Evolutionary conservation across 495 filamentous ascomycete species (phyloP).

Genomic region (Echria macrotheca): DNA sequence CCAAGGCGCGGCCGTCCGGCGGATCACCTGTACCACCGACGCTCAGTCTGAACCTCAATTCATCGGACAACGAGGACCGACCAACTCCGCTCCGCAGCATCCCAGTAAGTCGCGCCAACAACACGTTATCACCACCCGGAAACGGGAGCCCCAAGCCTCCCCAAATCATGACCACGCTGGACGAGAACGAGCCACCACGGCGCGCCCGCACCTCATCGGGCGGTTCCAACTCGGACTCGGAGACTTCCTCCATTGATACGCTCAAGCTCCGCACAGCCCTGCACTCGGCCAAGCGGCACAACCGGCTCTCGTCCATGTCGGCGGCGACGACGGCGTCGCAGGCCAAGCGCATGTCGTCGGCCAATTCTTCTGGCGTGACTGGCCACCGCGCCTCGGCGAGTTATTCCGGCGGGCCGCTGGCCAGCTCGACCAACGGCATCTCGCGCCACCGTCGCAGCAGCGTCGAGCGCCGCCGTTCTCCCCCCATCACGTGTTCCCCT

Average conservation of each 20-base stretch:
- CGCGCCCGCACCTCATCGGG: conserved; percentile 30
- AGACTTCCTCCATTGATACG: conserved; percentile 38
- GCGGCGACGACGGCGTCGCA: conserved; percentile 18
- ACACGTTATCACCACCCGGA: conserved; percentile 34
- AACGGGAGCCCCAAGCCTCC: conserved; percentile 23
- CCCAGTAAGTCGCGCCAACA: conserved; percentile 35
- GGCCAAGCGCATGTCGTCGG: conserved; percentile 34
- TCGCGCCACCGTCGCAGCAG: conserved; percentile 37
- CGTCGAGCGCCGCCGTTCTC: conserved; percentile 35
- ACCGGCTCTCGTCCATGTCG: conserved; percentile 30
- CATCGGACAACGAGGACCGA: conserved; percentile 61
- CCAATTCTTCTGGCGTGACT: conserved; percentile 16
- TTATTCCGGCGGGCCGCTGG: conserved; percentile 28
- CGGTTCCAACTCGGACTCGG: conserved; percentile 37
- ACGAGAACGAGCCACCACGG: conserved; percentile 36
- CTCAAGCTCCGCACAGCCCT: conserved; percentile 43
- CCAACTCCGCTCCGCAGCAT: conserved; percentile 46
- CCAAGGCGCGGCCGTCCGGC: conserved; percentile 48
- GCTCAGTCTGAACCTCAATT: conserved; percentile 56
- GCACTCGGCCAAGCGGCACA: conserved; percentile 39
- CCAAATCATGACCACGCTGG: conserved; percentile 18
- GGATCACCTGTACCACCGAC: conserved; percentile 64
- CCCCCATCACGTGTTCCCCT: conserved; percentile 42
- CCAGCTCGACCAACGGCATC: conserved; percentile 42
- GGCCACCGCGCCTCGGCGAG: conserved; percentile 22